phyloP scores from a whole-genome alignment of 1,139 yeast genomes.

The Saccharomyces hybrid region DNA sequence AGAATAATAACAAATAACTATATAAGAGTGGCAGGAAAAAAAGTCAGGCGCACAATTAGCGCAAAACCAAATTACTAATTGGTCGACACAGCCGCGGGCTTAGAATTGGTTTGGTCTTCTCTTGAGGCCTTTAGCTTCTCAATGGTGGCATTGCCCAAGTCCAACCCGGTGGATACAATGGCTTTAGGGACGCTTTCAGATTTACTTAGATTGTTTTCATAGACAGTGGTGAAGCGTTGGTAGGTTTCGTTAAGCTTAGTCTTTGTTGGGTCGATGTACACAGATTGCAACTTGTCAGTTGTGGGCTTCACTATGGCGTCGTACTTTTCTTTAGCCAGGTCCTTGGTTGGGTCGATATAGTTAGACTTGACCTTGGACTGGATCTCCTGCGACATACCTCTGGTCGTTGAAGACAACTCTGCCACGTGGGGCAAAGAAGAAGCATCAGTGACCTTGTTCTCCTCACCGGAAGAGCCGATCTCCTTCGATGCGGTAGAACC shows the following conservation, averaged over 20 bases:
- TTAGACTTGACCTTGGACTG: conserved; percentile 18
- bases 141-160: conserved; percentile 24
- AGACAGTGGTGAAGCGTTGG: conserved; percentile 25
- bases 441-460: neutral
- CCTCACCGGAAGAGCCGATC: conserved; percentile 4
- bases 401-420: conserved; percentile 26
- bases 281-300: conserved; percentile 16
- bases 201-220: conserved; percentile 24
- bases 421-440: conserved; percentile 23
- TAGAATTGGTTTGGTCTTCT: conserved; percentile 3
- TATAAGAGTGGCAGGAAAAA: neutral
- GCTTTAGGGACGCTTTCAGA: conserved; percentile 30
- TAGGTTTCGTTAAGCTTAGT: conserved; percentile 21
- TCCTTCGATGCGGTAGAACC: conserved; percentile 4
- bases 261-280: conserved; percentile 21
- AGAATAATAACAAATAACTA: neutral
- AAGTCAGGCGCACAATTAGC: neutral
- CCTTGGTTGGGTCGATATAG: conserved; percentile 16
- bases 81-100: neutral
- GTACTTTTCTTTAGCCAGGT: conserved; percentile 14
- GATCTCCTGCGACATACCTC: conserved; percentile 20
- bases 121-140: conserved; percentile 19
- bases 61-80: neutral
- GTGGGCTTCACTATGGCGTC: conserved; percentile 22
- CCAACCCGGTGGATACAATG: conserved; percentile 27